These are phyloP conservation scores for Epichloe hybrida DNA, from an alignment of 2,329 filamentous ascomycete genomes.

Conservation along the genomic window DNA sequence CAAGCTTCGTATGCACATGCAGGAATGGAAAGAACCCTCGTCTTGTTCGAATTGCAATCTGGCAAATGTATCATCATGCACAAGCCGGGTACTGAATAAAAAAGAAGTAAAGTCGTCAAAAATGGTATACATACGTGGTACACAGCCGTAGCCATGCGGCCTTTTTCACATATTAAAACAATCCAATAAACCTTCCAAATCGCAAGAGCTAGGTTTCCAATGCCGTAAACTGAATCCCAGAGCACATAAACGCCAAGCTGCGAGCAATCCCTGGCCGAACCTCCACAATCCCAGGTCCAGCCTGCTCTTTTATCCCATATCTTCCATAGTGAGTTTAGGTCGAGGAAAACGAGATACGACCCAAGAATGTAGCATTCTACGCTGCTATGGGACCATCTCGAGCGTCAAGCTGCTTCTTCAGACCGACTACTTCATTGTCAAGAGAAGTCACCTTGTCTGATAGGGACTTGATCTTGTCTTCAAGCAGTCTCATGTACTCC, in stretches of 20 bases:
- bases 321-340: neutral
- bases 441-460: constrained; percentile 21
- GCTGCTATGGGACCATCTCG: constrained; percentile 14
- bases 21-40: neutral
- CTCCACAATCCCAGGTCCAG: neutral
- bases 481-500: constrained; percentile 58
- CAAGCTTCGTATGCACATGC: too few relatives aligned
- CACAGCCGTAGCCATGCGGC: neutral
- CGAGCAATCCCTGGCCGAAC: neutral
- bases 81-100: neutral
- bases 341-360: neutral
- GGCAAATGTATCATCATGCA: neutral
- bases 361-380: neutral
- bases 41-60: neutral
- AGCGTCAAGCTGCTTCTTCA: constrained; percentile 22
- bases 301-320: neutral
- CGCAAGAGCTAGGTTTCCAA: constrained; percentile 18
- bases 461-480: constrained; percentile 34
- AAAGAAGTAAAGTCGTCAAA: neutral
- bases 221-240: constrained; percentile 10
- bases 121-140: neutral
- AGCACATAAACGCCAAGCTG: constrained; percentile 7
- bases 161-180: constrained; percentile 7
- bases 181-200: constrained; percentile 18
- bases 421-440: constrained; percentile 19